phyloP scores from a whole-genome alignment of 345 rosid genomes.

The Eucalyptus coolabah region DNA sequence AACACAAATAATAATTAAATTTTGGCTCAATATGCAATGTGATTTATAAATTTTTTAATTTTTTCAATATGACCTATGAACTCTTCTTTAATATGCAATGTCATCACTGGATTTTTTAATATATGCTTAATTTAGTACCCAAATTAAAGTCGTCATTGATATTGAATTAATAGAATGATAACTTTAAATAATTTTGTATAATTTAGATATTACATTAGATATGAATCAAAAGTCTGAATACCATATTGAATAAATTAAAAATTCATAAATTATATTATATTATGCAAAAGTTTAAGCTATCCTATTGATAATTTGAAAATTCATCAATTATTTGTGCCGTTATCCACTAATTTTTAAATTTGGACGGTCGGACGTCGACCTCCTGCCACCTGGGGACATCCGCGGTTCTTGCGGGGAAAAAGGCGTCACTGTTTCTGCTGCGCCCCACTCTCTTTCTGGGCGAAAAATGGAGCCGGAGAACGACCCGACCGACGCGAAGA shows the following conservation, averaged over 20 bases:
- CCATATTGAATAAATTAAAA: no score
- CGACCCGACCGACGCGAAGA: not conserved
- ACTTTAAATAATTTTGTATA: no score
- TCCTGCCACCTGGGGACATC: not conserved
- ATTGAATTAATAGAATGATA: no score
- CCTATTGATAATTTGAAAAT: no score
- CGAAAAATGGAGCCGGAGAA: not conserved
- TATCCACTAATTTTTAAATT: not conserved
- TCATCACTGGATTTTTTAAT: accelerated
- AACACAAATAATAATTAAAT: accelerated
- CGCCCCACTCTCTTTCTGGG: not conserved
- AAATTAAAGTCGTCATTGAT: no score
- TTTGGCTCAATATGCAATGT: accelerated
- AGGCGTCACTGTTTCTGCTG: not conserved
- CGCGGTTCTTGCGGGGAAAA: not conserved
- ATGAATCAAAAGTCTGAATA: accelerated
- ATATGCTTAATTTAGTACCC: no score
- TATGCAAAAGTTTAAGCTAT: no score
- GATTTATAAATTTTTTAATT: no score
- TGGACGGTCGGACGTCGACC: not conserved
- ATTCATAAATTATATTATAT: no score
- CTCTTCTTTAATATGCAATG: accelerated
- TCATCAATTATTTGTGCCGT: not conserved
- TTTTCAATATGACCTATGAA: accelerated
- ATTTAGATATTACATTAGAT: no score